These are phyloP conservation scores for Solanum clarkiae DNA, from an alignment of 257 asterid species.

Conservation along the genomic window DNA sequence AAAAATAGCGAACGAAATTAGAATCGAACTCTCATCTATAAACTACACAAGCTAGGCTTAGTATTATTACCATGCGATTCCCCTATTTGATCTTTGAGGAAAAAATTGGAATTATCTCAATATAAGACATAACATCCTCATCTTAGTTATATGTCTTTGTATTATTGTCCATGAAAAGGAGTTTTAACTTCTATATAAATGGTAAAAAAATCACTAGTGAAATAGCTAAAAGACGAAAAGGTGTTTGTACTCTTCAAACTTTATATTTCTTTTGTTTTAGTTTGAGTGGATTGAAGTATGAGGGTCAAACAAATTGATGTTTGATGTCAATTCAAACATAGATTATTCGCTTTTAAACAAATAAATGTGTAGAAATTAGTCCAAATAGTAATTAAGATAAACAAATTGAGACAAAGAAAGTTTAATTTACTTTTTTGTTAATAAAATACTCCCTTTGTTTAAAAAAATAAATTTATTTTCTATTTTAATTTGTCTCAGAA, in stretches of 20 bases:
- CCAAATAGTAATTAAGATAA: background rate
- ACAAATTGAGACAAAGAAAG: accelerated
- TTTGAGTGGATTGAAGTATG: background rate
- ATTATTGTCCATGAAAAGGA: background rate
- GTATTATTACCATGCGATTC: background rate
- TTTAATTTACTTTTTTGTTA: background rate
- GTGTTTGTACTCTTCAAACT: background rate
- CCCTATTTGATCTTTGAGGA: background rate
- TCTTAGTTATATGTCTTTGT: background rate
- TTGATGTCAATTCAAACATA: background rate
- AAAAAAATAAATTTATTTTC: too few species aligned
- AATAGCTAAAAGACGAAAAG: background rate
- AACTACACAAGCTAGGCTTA: background rate
- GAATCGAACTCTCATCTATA: background rate
- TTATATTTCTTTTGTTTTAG: background rate
- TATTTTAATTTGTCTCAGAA: too few species aligned
- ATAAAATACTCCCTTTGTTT: too few species aligned
- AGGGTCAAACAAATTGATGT: background rate
- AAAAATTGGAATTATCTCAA: too few species aligned
- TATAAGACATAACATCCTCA: background rate
- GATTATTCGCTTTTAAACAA: background rate
- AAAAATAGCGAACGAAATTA: background rate
- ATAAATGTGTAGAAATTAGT: background rate
- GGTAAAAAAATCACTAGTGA: background rate
- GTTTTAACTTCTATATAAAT: background rate